Evolutionary conservation across 768 basidiomycete genomes (phyloP).

Genomic region (Trametes meyenii): DNA sequence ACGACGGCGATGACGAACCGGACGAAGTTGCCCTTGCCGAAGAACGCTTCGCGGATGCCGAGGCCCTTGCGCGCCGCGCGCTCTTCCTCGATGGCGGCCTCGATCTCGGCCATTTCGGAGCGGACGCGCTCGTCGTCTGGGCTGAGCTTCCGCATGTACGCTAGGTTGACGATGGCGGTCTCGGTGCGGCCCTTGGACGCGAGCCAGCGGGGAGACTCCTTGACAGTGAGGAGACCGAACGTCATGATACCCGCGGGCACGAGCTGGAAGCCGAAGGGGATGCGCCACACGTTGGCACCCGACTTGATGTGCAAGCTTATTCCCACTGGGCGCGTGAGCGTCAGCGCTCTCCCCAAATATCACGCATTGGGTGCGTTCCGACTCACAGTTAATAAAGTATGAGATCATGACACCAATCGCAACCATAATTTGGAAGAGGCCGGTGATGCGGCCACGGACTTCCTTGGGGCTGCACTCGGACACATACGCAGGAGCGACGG

Average conservation of each 20-base stretch:
- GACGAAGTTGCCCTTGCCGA: constrained; percentile 79
- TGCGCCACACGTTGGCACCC: constrained; percentile 61
- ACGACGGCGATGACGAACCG: constrained; percentile 85
- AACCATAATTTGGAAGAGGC: constrained; percentile 87
- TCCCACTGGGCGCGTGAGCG: constrained; percentile 47
- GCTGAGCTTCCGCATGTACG: constrained; percentile 58
- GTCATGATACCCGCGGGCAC: constrained; percentile 75
- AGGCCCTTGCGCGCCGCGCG: constrained; percentile 63
- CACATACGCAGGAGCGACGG: constrained; percentile 85
- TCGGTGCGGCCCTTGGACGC: constrained; percentile 60
- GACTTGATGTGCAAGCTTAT: constrained; percentile 54
- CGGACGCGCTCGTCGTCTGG: constrained; percentile 48
- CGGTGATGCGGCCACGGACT: constrained; percentile 83
- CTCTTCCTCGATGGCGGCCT: constrained; percentile 79
- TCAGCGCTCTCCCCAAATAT: background rate
- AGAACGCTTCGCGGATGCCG: constrained; percentile 66
- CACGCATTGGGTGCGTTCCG: constrained; percentile 4
- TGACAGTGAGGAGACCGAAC: constrained; percentile 67
- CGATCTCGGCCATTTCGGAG: constrained; percentile 77
- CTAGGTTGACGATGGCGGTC: constrained; percentile 61
- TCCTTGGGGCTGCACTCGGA: constrained; percentile 88
- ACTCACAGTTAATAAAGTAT: constrained; percentile 78
- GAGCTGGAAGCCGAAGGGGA: constrained; percentile 76
- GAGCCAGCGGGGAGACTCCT: constrained; percentile 80
- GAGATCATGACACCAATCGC: constrained; percentile 85